Evolutionary conservation across 768 basidiomycete species (phyloP), one percentile per base, ranked within the genome.

Genomic region (Naematelia aurantialba): DNA sequence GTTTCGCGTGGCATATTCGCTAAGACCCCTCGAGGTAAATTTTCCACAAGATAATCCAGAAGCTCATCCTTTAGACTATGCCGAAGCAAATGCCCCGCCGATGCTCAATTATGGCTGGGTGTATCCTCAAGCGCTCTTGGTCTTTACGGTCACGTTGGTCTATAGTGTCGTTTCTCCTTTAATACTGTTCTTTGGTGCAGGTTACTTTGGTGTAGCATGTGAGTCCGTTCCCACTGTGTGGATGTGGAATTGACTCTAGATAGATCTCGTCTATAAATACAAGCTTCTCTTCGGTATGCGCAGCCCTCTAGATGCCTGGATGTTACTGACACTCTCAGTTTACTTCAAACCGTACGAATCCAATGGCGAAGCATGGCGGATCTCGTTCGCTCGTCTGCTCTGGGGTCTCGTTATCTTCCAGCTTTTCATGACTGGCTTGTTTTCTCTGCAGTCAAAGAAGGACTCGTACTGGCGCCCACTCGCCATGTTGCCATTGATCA

Each of bases 341-440:
- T 98, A 94, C 81, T 96, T 96, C 81, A 97, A 97, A 72, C 94
- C 96, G 0, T 98, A 97, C 77, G 93, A 97, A 78, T 91, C 89
- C 1, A 89, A 88, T 67, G 96, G 96, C 1, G 92, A 97, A 79
- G 96, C 93, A 1, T 98, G 96, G 94, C 91, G 91, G 0, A 85
- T 97, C 66, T 93, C 96, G 0, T 97, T 93, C 76, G 83, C 85
- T 25, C 88, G 94, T 5, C 84, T 96, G 42, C 87, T 93, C 29
- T 90, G 89, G 87, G 93, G 89, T 46, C 83, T 98, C 56, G 73
- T 94, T 73, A 89, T 94, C 55, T 98, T 93, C 82, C 85, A 93
- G 56, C 74, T 92, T 46, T 96, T 98, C 82, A 98, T 98, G 96
- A 89, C 87, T 46, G 93, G 93, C 48, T 88, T 96, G 65, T 97